These are phyloP conservation scores for Glebionis coronaria DNA, from an alignment of 129 eudicot species.

Conservation along the genomic window DNA sequence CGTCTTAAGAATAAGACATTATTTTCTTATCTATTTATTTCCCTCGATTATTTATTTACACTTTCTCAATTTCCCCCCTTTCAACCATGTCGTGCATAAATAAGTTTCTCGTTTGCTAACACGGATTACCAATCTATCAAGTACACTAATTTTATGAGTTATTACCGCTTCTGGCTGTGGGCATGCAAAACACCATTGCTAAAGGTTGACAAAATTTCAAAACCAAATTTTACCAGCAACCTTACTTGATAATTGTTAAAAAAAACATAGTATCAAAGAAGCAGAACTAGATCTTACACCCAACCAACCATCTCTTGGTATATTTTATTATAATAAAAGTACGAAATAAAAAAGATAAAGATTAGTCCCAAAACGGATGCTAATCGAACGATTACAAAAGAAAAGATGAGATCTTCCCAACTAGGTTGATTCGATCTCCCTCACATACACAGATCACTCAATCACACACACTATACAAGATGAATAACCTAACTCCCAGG, in stretches of 20 bases:
- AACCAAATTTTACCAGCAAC: conserved; percentile 53
- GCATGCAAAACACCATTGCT: conserved; percentile 40
- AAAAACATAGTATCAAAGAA: too few species aligned
- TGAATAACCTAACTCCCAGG: too few species aligned
- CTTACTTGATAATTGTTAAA: conserved; percentile 75
- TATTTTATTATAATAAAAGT: too few species aligned
- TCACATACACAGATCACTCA: too few species aligned
- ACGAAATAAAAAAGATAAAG: too few species aligned
- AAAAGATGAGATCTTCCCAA: too few species aligned
- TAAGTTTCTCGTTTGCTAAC: neutral
- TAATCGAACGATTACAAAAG: too few species aligned
- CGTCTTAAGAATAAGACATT: neutral
- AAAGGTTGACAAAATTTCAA: conserved; percentile 78
- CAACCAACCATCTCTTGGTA: conserved; percentile 88
- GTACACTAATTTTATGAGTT: conserved; percentile 95
- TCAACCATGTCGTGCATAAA: neutral
- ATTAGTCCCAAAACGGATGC: too few species aligned
- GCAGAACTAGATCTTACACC: too few species aligned
- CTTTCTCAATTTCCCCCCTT: neutral
- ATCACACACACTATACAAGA: too few species aligned
- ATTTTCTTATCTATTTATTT: neutral
- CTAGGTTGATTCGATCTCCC: too few species aligned
- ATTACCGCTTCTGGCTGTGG: conserved; percentile 80
- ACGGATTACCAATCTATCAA: conserved; percentile 34
- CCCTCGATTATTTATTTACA: neutral